These are phyloP conservation scores for Micromonas pusilla DNA, from an alignment of 139 green algal genomes.

Conservation along the genomic window DNA sequence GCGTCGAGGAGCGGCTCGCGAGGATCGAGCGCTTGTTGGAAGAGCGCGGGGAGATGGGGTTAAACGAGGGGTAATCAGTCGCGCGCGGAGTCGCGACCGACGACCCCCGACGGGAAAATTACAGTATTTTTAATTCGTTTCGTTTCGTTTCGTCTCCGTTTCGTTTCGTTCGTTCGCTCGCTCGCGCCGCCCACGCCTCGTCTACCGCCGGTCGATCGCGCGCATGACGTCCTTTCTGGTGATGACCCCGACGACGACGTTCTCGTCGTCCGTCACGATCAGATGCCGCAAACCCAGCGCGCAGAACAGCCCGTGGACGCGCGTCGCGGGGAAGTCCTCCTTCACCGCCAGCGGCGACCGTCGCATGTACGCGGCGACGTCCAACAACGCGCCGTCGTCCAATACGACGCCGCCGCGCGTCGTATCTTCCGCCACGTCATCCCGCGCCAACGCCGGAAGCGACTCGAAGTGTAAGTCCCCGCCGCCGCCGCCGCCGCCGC, in stretches of 20 bases:
- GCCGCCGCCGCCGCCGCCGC: not conserved
- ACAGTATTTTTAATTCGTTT: too few species aligned
- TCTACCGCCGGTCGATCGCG: constrained; percentile 33
- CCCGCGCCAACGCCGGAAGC: too few species aligned
- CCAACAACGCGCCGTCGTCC: not conserved
- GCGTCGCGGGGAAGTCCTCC: constrained; percentile 44
- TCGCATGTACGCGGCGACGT: not conserved
- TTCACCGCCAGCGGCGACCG: constrained; percentile 51
- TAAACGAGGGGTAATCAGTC: not conserved
- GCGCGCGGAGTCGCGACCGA: not conserved
- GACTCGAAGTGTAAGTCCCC: not conserved
- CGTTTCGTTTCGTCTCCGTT: too few species aligned
- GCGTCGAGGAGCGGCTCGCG: not conserved
- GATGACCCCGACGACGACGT: constrained; percentile 77
- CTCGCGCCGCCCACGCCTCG: too few species aligned
- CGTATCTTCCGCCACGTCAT: too few species aligned
- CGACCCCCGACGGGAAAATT: too few species aligned
- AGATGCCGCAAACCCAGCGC: constrained; percentile 82
- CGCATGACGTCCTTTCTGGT: constrained; percentile 82
- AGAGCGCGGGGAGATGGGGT: not conserved
- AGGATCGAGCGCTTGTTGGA: not conserved
- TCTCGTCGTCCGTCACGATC: constrained; percentile 64
- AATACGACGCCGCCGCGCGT: too few species aligned
- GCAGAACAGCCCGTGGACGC: constrained; percentile 69
- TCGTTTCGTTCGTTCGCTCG: too few species aligned